These are phyloP conservation scores for Pseudozyma thailandica DNA, from an alignment of 1,284 basidiomycete genomes.

Conservation along the genomic window DNA sequence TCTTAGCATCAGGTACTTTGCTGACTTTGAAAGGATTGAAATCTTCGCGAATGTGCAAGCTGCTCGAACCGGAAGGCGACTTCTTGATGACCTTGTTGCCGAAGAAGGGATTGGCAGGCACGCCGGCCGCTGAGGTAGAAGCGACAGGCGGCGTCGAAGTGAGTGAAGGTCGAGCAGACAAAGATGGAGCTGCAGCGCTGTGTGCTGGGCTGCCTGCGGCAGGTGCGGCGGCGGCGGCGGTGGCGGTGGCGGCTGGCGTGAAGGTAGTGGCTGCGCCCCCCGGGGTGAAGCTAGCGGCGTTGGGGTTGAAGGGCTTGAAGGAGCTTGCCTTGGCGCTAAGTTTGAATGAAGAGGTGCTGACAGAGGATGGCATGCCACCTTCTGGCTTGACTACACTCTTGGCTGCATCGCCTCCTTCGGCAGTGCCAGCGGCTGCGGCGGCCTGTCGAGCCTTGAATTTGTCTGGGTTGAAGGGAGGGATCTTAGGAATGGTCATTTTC, in stretches of 20 bases:
- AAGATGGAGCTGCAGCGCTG: constrained; percentile 15
- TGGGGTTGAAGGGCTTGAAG: constrained; percentile 75
- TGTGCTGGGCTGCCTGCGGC: constrained; percentile 23
- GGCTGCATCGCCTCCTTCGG: constrained; percentile 14
- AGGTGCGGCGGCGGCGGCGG: constrained; percentile 44
- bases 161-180: constrained; percentile 70
- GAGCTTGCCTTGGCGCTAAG: constrained; percentile 82
- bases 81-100: constrained; percentile 78
- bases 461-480: constrained; percentile 87
- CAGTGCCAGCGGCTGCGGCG: constrained; percentile 21
- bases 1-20: constrained; percentile 79
- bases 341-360: constrained; percentile 74
- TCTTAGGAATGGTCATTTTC: constrained; percentile 78
- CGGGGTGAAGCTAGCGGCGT: constrained; percentile 71
- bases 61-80: constrained; percentile 70
- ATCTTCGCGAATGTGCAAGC: constrained; percentile 86
- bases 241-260: constrained; percentile 8
- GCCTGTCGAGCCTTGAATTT: constrained; percentile 57
- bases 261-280: constrained; percentile 52
- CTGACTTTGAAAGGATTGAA: constrained; percentile 92
- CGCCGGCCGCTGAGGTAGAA: constrained; percentile 49
- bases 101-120: constrained; percentile 82
- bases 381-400: constrained; percentile 22
- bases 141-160: constrained; percentile 30
- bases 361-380: constrained; percentile 25